phyloP scores from a whole-genome alignment of 768 basidiomycete genomes.

The Amanita subjunquillea region DNA sequence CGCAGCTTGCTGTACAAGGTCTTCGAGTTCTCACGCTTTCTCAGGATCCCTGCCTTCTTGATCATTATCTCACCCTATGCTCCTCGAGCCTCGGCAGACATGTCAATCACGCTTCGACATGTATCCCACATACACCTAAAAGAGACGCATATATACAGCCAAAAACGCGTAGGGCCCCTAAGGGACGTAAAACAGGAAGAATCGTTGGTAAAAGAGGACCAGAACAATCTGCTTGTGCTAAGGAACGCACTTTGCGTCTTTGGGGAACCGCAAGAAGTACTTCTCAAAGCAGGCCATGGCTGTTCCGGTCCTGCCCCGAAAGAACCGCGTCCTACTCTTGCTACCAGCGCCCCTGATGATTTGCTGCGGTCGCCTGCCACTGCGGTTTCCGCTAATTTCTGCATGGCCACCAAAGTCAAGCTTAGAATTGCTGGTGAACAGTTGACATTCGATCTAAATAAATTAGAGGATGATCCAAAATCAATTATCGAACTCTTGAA shows the following conservation, averaged over 20 bases:
- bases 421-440: constrained; percentile 29
- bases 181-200: neutral
- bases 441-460: constrained; percentile 30
- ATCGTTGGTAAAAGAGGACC: no score
- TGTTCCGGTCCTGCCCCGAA: neutral
- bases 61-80: neutral
- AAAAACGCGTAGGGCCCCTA: neutral
- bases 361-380: neutral
- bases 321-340: neutral
- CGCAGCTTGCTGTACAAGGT: neutral
- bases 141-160: neutral
- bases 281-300: neutral
- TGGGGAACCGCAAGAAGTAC: neutral
- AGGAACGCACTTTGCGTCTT: neutral
- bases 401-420: constrained; percentile 18
- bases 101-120: neutral
- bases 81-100: neutral
- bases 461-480: constrained; percentile 31
- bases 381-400: constrained; percentile 9
- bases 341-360: neutral
- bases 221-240: neutral
- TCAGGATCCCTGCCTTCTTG: neutral
- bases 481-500: constrained; percentile 37
- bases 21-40: neutral
- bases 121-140: neutral